These are phyloP conservation scores for Aegilops sharonensis DNA, from an alignment of 176 grass and related monocot species.

Conservation along the genomic window DNA sequence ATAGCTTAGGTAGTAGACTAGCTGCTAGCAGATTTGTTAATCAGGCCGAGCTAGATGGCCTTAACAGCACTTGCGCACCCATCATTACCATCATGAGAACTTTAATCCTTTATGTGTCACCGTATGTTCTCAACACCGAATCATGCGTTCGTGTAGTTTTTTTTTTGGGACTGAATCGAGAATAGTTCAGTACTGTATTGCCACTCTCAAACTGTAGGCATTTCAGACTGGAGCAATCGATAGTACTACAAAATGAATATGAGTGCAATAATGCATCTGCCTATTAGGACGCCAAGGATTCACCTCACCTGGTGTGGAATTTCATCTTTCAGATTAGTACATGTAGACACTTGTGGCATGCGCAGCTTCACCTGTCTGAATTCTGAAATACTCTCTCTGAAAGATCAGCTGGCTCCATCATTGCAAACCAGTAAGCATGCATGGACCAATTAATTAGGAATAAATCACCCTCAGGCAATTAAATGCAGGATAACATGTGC, in stretches of 20 bases:
- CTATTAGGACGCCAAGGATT: background rate
- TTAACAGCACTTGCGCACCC: too few relatives aligned
- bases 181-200: background rate
- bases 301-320: constrained; percentile 1
- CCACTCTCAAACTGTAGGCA: background rate
- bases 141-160: background rate
- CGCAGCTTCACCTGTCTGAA: constrained; percentile 36
- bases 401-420: constrained; percentile 36
- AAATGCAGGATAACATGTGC: constrained; percentile 22
- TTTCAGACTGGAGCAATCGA: background rate
- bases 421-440: background rate
- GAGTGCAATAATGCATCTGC: background rate
- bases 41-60: too few relatives aligned
- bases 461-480: background rate
- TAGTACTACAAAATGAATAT: background rate
- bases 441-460: constrained; percentile 16
- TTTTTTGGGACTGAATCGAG: background rate
- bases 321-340: background rate
- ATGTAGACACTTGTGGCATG: constrained; percentile 10
- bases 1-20: too few relatives aligned
- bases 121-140: background rate
- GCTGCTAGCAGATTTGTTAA: too few relatives aligned
- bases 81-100: too few relatives aligned
- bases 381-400: constrained; percentile 23
- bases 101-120: constrained; percentile 22